Evolutionary conservation across 352 stramenopile genomes (phyloP), one percentile per base, ranked within the genome.

Genomic region (Nothophytophthora sp.): DNA sequence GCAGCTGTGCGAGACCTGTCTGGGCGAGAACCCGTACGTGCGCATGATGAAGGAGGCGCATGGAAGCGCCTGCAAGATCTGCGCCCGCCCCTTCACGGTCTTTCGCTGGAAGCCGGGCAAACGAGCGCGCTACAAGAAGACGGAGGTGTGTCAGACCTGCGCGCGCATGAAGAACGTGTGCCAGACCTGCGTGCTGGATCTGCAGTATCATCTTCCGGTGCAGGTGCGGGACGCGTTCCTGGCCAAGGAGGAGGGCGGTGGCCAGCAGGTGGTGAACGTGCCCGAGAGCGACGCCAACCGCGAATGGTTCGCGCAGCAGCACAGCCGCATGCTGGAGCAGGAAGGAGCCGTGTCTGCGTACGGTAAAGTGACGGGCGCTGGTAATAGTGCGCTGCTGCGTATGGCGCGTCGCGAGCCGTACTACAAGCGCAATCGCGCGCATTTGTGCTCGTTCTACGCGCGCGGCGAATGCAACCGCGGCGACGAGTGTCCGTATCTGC

Each of bases 101-200:
- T 99, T 99, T 78, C 90, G 95, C 47, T 99, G 96, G 96, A 98
- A 99, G 67, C 96, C 97, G 10, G 97, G 97, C 46, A 98, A 97
- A 30, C 92, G 97, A 39, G 96, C 92, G 25, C 90, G 97, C 23
- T 97, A 99, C 73, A 99, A 99, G 76, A 97, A 96, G 78, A 99
- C 97, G 11, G 92, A 97, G 74, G 97, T 99, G 50, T 99, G 97
- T 69, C 89, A 98, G 50, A 97, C 82, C 13, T 99, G 97, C 71
- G 92, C 97, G n/a, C 95, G 97, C 65, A 96, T 98, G 63, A 99
- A 99, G 73, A 99, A 99, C 75, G 95, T 99, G 5, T 99, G 97
- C 71, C 97, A 99, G 80, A 98, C 96, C 0, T 99, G 97, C 54
- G 95, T 99, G 39, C 89, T 99, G 43, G 97, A 99, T 73, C 73